Conservation (phyloP, 108 stramenopile genomes). For the Discostella stelligeroides region DNA sequence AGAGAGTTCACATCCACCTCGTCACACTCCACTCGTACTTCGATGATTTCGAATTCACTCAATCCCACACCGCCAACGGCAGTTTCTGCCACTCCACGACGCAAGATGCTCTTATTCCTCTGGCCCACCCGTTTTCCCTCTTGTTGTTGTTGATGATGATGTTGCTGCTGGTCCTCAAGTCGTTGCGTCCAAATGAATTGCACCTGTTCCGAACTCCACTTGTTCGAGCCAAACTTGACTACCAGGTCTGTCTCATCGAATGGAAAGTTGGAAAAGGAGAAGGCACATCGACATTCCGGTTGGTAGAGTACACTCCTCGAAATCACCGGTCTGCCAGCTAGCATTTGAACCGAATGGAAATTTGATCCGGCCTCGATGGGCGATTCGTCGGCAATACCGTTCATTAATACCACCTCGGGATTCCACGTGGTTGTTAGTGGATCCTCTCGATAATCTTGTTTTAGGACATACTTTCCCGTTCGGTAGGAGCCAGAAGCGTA, state of each 20-base stretch:
- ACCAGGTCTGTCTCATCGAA: constrained; percentile 48
- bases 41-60: constrained; percentile 41
- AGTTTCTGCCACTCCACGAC: constrained; percentile 17
- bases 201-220: constrained; percentile 45
- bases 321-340: constrained; percentile 31
- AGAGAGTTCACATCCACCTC: constrained; percentile 37
- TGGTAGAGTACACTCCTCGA: constrained; percentile 40
- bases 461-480: constrained; percentile 37
- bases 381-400: constrained; percentile 34
- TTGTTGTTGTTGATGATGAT: too few species aligned
- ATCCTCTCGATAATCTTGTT: constrained; percentile 15
- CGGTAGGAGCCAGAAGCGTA: constrained; percentile 17
- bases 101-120: constrained; percentile 13
- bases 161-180: too few species aligned
- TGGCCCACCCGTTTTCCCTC: too few species aligned
- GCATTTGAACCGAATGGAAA: constrained; percentile 39
- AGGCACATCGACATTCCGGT: constrained; percentile 45
- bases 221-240: constrained; percentile 40
- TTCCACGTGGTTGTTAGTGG: constrained; percentile 34
- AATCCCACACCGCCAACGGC: constrained; percentile 41
- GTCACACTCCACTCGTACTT: constrained; percentile 25
- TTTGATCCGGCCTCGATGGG: constrained; percentile 38
- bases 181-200: constrained; percentile 39
- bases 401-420: constrained; percentile 39
- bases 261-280: constrained; percentile 44